These are phyloP conservation scores for Trypanosoma grayi DNA, from an alignment of 208 protist species.

Conservation along the genomic window DNA sequence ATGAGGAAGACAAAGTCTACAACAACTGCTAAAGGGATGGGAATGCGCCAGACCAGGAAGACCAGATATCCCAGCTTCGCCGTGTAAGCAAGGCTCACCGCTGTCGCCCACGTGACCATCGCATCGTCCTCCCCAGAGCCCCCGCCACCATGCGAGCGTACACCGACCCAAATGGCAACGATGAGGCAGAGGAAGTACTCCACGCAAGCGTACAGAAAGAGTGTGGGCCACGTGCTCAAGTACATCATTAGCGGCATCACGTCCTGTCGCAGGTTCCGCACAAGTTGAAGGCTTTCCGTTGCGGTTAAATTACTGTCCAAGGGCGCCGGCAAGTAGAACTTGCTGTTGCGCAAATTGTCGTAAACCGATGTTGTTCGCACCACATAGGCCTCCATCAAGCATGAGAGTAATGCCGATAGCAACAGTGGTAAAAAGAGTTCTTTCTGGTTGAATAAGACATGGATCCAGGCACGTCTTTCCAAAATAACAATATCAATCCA, in stretches of 20 bases:
- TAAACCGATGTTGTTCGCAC: slow-evolving; percentile 50
- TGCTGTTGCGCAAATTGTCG: slow-evolving; percentile 5
- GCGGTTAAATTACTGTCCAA: not conserved
- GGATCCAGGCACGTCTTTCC: slow-evolving; percentile 63
- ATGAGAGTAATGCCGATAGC: slow-evolving; percentile 40
- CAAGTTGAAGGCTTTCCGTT: slow-evolving; percentile 59
- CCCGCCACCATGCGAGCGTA: slow-evolving; percentile 22
- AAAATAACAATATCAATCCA: slow-evolving; percentile 77
- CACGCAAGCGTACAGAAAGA: slow-evolving; percentile 56
- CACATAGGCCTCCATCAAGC: slow-evolving; percentile 73
- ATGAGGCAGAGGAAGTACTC: slow-evolving; percentile 60
- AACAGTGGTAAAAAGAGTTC: slow-evolving; percentile 20
- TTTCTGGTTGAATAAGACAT: slow-evolving; percentile 70
- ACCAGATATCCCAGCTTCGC: slow-evolving; percentile 63
- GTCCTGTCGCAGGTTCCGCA: slow-evolving; percentile 43
- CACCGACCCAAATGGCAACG: slow-evolving; percentile 53
- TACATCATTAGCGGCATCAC: slow-evolving; percentile 54
- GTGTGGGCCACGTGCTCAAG: slow-evolving; percentile 32
- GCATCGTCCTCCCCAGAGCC: slow-evolving; percentile 29
- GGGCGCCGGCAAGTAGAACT: not conserved
- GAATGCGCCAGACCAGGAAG: slow-evolving; percentile 81
- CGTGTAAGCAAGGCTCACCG: slow-evolving; percentile 49
- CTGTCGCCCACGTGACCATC: slow-evolving; percentile 47
- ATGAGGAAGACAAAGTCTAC: slow-evolving; percentile 70
- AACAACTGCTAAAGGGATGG: slow-evolving; percentile 50